Conservation (phyloP, 306 rosid genomes). For the Rosa persica region DNA sequence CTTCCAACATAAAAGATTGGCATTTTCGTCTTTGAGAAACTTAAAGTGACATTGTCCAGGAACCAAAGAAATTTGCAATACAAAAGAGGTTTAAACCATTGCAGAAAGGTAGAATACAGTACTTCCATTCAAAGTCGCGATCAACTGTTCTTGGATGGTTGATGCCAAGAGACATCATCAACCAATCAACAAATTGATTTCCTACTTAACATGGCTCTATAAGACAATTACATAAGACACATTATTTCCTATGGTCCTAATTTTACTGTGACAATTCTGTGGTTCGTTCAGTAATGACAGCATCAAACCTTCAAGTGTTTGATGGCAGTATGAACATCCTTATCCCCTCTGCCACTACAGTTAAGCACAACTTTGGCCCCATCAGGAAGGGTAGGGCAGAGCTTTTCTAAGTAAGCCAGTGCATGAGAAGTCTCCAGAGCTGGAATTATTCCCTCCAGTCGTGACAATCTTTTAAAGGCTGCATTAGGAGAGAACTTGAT, state of each 20-base stretch:
- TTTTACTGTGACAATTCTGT: background rate
- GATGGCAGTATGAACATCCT: slow-evolving; percentile 94
- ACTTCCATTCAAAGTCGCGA: background rate
- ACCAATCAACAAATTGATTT: background rate
- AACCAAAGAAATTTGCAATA: background rate
- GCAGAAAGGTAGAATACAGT: background rate
- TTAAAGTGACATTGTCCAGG: background rate
- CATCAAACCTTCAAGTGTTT: slow-evolving; percentile 67
- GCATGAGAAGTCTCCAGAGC: slow-evolving; percentile 98
- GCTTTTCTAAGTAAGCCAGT: slow-evolving; percentile 74
- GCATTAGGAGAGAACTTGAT: slow-evolving; percentile 19
- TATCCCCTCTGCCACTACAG: slow-evolving; percentile 96
- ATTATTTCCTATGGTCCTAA: background rate
- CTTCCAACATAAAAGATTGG: background rate
- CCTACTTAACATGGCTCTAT: background rate
- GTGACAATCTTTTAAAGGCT: slow-evolving; percentile 83
- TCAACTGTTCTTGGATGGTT: background rate
- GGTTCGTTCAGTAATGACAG: background rate
- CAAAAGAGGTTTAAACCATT: background rate
- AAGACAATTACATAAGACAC: background rate
- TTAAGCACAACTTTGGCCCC: slow-evolving; percentile 77
- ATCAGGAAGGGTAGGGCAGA: slow-evolving; percentile 74
- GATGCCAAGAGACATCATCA: background rate
- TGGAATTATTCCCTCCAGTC: slow-evolving; percentile 94
- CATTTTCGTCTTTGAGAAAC: background rate